These are phyloP conservation scores for Akebia trifoliata DNA, from an alignment of 164 flowering plant genomes.

Conservation along the genomic window DNA sequence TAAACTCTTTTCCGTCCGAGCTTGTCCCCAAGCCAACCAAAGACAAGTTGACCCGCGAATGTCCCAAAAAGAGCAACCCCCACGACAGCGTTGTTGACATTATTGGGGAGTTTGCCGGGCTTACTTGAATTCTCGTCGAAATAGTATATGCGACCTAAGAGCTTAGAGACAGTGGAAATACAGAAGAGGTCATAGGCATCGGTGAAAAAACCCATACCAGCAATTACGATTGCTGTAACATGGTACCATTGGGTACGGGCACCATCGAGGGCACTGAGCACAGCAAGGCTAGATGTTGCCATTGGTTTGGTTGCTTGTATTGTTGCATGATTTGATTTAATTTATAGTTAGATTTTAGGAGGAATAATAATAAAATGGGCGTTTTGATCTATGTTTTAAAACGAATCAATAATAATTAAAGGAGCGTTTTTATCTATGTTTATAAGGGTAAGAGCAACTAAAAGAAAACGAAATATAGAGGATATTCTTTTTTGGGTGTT, in stretches of 20 bases:
- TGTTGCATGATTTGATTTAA: background rate
- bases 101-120: slow-evolving; percentile 42
- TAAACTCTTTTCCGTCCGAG: slow-evolving; percentile 52
- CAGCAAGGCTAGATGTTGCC: slow-evolving; percentile 22
- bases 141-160: slow-evolving; percentile 52
- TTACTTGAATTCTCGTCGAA: slow-evolving; percentile 5
- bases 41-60: slow-evolving; percentile 44
- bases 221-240: slow-evolving; percentile 42
- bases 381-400: slow-evolving; percentile 1
- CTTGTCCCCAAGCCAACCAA: slow-evolving; percentile 58
- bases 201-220: slow-evolving; percentile 67
- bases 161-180: slow-evolving; percentile 46
- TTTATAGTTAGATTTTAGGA: slow-evolving; percentile 5
- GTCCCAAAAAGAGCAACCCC: slow-evolving; percentile 57
- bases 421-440: too few relatives aligned
- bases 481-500: too few relatives aligned
- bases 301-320: background rate
- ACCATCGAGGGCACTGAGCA: slow-evolving; percentile 41
- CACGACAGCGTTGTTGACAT: slow-evolving; percentile 29
- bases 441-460: too few relatives aligned
- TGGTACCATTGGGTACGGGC: slow-evolving; percentile 59
- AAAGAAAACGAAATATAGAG: too few relatives aligned
- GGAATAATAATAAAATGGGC: slow-evolving; percentile 5
- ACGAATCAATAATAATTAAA: too few relatives aligned
- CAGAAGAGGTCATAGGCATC: slow-evolving; percentile 65